A percentile compares a stretch with the other conserved stretches of the same genome.
Conservation (phyloP, 192 early-diverging fungal genomes). For the Physocladia obscura region DNA sequence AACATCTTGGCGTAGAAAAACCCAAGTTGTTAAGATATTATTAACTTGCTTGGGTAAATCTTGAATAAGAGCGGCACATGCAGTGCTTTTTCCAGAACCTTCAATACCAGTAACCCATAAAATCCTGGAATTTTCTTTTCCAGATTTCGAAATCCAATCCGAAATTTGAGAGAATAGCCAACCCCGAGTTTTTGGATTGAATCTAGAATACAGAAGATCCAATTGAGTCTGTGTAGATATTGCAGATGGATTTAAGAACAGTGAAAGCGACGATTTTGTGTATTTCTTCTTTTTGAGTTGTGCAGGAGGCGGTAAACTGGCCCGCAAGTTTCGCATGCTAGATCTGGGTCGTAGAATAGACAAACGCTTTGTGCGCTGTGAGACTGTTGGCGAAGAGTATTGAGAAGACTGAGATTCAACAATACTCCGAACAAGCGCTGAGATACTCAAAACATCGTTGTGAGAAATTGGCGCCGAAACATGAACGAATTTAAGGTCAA, state of each 20-base stretch:
- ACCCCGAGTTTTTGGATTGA: constrained; percentile 5
- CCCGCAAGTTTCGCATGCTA: constrained; percentile 1
- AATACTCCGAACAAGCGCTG: no score
- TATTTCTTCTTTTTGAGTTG: background rate
- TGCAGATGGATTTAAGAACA: background rate
- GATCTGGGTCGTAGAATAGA: constrained; percentile 11
- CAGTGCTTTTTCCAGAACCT: constrained; percentile 14
- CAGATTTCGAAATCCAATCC: constrained; percentile 13
- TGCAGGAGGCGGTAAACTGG: background rate
- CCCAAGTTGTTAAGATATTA: background rate
- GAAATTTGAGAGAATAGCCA: constrained; percentile 22
- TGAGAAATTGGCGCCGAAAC: no score
- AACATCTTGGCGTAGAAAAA: background rate
- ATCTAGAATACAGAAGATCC: background rate
- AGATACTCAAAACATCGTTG: no score
- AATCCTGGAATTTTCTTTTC: background rate
- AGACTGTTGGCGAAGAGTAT: background rate
- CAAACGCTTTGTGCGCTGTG: constrained; percentile 5
- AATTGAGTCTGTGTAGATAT: background rate
- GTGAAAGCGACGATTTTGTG: background rate
- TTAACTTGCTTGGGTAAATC: background rate
- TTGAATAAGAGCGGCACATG: constrained; percentile 6
- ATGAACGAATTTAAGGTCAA: no score
- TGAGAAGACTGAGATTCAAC: no score
- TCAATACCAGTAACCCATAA: constrained; percentile 11